phyloP scores from a whole-genome alignment of 2,329 filamentous ascomycete species.

The Stagonosporopsis vannaccii region DNA sequence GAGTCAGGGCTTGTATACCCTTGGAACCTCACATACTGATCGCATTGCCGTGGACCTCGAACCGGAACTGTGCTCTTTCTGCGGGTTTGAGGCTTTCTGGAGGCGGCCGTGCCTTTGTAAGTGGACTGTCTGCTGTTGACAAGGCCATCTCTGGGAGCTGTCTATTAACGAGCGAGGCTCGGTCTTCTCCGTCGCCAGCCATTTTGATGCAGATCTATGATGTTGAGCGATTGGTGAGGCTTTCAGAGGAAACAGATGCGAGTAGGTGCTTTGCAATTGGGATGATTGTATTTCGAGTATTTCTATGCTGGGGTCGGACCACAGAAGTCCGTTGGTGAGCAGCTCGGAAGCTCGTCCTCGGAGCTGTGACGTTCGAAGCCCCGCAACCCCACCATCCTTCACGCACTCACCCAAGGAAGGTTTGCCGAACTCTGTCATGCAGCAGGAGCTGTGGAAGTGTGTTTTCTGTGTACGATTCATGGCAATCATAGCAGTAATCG shows the following conservation, averaged over 20 bases:
- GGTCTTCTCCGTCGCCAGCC: conserved; percentile 48
- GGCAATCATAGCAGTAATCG: too few species aligned
- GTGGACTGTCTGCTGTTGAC: conserved; percentile 55
- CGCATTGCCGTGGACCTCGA: conserved; percentile 61
- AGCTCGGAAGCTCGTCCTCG: conserved; percentile 8
- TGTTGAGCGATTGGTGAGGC: too few species aligned
- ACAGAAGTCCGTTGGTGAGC: conserved; percentile 16
- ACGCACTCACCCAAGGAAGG: background rate
- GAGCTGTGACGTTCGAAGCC: conserved; percentile 11
- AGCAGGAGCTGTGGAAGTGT: background rate
- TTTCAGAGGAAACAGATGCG: background rate
- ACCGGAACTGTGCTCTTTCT: conserved; percentile 56
- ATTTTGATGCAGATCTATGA: conserved; percentile 25
- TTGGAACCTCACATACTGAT: conserved; percentile 53
- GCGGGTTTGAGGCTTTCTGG: conserved; percentile 52
- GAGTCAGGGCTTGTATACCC: conserved; percentile 18
- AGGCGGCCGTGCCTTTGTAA: conserved; percentile 53
- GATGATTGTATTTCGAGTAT: conserved; percentile 2
- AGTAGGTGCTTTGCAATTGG: background rate
- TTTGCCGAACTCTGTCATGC: conserved; percentile 3
- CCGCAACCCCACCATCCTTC: conserved; percentile 12
- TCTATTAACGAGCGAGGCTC: conserved; percentile 54
- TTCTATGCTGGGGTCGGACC: conserved; percentile 13
- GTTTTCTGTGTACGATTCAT: too few species aligned
- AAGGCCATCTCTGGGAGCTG: conserved; percentile 59